phyloP scores from a whole-genome alignment of 2,329 filamentous ascomycete genomes.

The Thielaviopsis cerberus region DNA sequence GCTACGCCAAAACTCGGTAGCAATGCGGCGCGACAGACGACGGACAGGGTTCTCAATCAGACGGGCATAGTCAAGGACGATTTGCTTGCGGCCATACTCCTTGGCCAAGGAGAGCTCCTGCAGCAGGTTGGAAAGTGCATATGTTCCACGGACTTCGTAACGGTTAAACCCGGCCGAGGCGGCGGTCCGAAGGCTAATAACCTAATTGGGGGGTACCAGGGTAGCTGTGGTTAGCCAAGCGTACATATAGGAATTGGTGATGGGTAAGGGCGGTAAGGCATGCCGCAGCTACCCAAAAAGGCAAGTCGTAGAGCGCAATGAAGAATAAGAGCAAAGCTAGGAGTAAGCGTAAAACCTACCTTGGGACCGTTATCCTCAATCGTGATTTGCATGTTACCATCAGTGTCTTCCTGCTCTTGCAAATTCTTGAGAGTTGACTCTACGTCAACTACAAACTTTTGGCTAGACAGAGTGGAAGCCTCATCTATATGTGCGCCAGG shows the following conservation, averaged over 20 bases:
- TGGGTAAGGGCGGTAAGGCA: neutral
- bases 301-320: neutral
- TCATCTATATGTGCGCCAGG: slow-evolving; percentile 4
- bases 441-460: slow-evolving; percentile 61
- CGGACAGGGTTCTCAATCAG: slow-evolving; percentile 91
- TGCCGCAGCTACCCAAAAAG: slow-evolving; percentile 1
- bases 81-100: slow-evolving; percentile 73
- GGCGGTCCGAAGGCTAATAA: slow-evolving; percentile 66
- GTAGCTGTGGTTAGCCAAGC: slow-evolving; percentile 8
- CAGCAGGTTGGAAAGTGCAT: slow-evolving; percentile 89
- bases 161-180: slow-evolving; percentile 71
- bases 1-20: slow-evolving; percentile 80
- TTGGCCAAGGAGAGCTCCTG: slow-evolving; percentile 88
- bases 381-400: slow-evolving; percentile 90
- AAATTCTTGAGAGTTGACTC: slow-evolving; percentile 65
- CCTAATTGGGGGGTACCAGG: slow-evolving; percentile 26
- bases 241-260: neutral
- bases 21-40: slow-evolving; percentile 69
- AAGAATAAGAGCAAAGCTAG: neutral
- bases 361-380: slow-evolving; percentile 92
- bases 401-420: slow-evolving; percentile 73
- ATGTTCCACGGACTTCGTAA: slow-evolving; percentile 84
- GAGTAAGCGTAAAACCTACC: slow-evolving; percentile 24
- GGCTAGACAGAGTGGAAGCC: slow-evolving; percentile 5
- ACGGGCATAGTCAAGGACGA: slow-evolving; percentile 76